These are phyloP conservation scores for Vaccinium myrtillus DNA, from an alignment of 148 eudicot species.

Conservation along the genomic window DNA sequence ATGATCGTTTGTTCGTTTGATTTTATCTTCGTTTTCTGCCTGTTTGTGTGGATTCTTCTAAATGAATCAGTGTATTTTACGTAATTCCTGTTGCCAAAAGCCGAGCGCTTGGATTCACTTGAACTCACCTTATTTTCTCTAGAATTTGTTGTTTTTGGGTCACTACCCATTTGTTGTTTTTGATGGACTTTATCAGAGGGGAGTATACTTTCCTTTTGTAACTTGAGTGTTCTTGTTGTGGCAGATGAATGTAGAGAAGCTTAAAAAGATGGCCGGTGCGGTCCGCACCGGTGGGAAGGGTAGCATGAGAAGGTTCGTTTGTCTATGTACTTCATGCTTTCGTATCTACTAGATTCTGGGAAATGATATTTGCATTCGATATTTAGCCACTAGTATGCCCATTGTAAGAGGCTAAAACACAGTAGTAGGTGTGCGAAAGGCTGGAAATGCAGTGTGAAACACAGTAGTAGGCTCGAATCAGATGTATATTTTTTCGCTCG, in stretches of 20 bases:
- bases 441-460: background rate
- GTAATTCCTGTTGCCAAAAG: no score
- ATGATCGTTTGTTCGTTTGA: background rate
- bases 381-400: background rate
- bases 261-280: conserved; percentile 82
- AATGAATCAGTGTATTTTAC: background rate
- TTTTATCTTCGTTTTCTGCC: background rate
- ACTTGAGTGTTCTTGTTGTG: background rate
- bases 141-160: background rate
- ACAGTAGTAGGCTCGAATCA: no score
- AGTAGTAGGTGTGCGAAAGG: background rate
- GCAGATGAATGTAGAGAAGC: conserved; percentile 78
- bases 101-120: background rate
- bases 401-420: background rate
- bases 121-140: background rate
- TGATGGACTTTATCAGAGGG: background rate
- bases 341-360: background rate
- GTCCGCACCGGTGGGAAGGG: conserved; percentile 87
- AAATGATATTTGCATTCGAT: background rate
- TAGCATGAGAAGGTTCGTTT: conserved; percentile 63
- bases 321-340: background rate
- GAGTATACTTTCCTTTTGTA: background rate
- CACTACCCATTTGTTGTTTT: background rate
- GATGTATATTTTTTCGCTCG: no score
- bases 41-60: background rate